Base-by-base conservation (phyloP, 2,329 filamentous ascomycete species). In the Penicillium sp. region DNA sequence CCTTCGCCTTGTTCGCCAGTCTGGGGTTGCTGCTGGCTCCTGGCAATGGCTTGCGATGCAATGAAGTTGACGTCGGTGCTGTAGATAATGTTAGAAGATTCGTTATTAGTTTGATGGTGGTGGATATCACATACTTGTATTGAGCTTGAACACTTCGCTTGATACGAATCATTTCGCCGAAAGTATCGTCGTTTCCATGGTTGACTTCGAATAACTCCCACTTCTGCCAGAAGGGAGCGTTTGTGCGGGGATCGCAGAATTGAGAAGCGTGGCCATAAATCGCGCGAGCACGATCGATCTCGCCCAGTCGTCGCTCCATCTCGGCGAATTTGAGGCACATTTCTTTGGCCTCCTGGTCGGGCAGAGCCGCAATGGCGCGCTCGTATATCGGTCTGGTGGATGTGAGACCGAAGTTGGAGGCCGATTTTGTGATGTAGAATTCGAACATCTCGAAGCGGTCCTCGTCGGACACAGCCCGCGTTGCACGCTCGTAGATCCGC, bases 251-350 rank as follows among this genome's bases (percentile, higher is more conserved):
- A 74, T 99, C 95, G 77, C 92, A 96, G 77, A 97, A 99, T 73
- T 99, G 94, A 43, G 91, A 96, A 13, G 91, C 94, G 72, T 99
- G 94, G 1, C 93, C 93, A 71, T 96, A 99, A 66, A 99, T 97
- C 8, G 93, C 93, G 67, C 94, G 84, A 41, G 94, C 93, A 58
- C 95, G 88, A 74, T 99, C 94, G 73, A 99, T 95, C 73, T 97
- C 92, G 62, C 93, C 93, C 6, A 97, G 80, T 31, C 92, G 82
- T 68, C 93, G 87, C 78, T 97, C 92, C 92, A 96, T 96, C 69
- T 97, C 92, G 2, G 94, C 94, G 71, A 99, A 99, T 72, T 97
- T 97, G 72, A 99, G 86, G 77, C 94, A 99, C 94, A 99, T 99
- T 67, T 94, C 90, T 71, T 93, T 91, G 7, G 93, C 94, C 76